These are phyloP conservation scores for Brassica rapa DNA, from an alignment of 345 rosid species.

Conservation along the genomic window DNA sequence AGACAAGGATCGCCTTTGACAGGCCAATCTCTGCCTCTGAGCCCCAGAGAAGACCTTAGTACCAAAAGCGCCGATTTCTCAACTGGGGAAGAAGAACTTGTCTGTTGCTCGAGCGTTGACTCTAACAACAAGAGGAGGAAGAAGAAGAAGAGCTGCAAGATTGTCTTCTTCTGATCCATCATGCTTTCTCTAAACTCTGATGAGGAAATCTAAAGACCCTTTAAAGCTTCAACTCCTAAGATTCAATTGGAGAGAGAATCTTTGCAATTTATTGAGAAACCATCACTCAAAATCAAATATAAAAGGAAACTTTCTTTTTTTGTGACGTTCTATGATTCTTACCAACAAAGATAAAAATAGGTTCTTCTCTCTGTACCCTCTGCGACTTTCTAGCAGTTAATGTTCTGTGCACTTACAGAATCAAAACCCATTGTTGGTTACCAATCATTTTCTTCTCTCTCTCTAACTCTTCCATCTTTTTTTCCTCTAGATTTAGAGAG, in stretches of 20 bases:
- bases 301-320: slow-evolving; percentile 20
- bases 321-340: background rate
- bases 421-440: slow-evolving; percentile 34
- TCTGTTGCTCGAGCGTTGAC: slow-evolving; percentile 67
- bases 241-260: slow-evolving; percentile 18
- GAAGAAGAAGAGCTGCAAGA: slow-evolving; percentile 40
- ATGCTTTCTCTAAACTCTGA: slow-evolving; percentile 49
- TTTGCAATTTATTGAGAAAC: slow-evolving; percentile 6
- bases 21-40: slow-evolving; percentile 91
- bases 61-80: slow-evolving; percentile 65
- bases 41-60: slow-evolving; percentile 83
- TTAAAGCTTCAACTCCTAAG: slow-evolving; percentile 16
- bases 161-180: slow-evolving; percentile 53
- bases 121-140: slow-evolving; percentile 50
- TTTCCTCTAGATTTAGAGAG: slow-evolving; percentile 37
- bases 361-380: slow-evolving; percentile 32
- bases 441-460: slow-evolving; percentile 35
- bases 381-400: slow-evolving; percentile 28
- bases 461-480: slow-evolving; percentile 41
- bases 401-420: slow-evolving; percentile 13
- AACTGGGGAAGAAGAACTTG: slow-evolving; percentile 48
- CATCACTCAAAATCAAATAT: slow-evolving; percentile 13
- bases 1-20: slow-evolving; percentile 72
- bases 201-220: slow-evolving; percentile 22
- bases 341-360: slow-evolving; percentile 11